Conservation (phyloP, 2,329 filamentous ascomycete genomes). For the Aspergillus jensenii region DNA sequence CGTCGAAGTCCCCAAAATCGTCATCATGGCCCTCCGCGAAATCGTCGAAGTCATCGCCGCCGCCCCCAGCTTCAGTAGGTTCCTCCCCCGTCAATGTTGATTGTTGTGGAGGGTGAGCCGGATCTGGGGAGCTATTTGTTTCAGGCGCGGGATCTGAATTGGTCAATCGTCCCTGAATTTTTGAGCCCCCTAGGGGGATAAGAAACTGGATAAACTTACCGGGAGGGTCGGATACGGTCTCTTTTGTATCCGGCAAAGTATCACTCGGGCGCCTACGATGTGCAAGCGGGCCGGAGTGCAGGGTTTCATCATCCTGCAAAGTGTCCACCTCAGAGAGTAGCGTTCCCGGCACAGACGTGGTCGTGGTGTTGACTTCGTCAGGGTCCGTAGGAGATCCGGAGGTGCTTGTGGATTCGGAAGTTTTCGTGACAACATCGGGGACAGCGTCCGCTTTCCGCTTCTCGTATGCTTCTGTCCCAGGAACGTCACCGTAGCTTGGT, state of each 20-base stretch:
- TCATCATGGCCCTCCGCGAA: conserved; percentile 54
- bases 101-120: conserved; percentile 42
- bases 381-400: conserved; percentile 3
- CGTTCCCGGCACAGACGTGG: conserved; percentile 42
- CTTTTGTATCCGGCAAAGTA: conserved; percentile 43
- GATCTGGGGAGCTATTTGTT: conserved; percentile 50
- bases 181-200: conserved; percentile 27
- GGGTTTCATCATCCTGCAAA: conserved; percentile 33
- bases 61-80: conserved; percentile 60
- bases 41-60: conserved; percentile 60
- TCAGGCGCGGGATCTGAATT: conserved; percentile 57
- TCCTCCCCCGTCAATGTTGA: conserved; percentile 38
- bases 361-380: conserved; percentile 2
- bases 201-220: conserved; percentile 52
- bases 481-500: conserved; percentile 61
- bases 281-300: conserved; percentile 34
- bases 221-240: conserved; percentile 48
- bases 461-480: conserved; percentile 59
- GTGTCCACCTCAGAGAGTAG: conserved; percentile 46
- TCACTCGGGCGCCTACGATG: conserved; percentile 43
- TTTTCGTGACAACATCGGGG: conserved; percentile 58
- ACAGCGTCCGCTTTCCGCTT: conserved; percentile 58
- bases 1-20: conserved; percentile 66
- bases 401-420: conserved; percentile 30
- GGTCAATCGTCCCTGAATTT: conserved; percentile 58